Conservation (phyloP, 805 yeast genomes). For the Phaffomyces thermotolerans region DNA sequence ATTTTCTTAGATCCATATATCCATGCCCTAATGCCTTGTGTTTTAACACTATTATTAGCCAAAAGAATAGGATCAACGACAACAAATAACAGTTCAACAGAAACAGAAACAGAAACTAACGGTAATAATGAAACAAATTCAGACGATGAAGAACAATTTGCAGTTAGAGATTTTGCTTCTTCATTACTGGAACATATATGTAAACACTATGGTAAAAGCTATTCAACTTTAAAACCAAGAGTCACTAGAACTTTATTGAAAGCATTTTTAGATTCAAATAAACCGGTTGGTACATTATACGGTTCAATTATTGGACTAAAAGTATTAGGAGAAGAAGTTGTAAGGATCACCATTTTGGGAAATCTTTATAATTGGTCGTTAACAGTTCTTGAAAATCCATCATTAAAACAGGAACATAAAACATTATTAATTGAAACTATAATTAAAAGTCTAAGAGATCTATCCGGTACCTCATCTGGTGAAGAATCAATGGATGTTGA, state of each 20-base stretch:
- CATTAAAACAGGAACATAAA: conserved; percentile 36
- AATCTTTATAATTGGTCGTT: conserved; percentile 77
- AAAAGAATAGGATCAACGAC: conserved; percentile 61
- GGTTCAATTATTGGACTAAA: conserved; percentile 85
- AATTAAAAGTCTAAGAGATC: conserved; percentile 46
- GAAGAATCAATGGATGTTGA: conserved; percentile 31
- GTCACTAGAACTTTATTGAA: conserved; percentile 88
- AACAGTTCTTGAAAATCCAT: conserved; percentile 38
- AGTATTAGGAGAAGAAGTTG: conserved; percentile 81
- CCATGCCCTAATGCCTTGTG: conserved; percentile 95
- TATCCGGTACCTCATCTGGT: conserved; percentile 28
- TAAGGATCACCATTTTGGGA: conserved; percentile 76
- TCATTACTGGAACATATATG: conserved; percentile 75
- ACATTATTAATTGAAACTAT: conserved; percentile 41
- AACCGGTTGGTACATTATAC: conserved; percentile 83
- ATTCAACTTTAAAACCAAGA: conserved; percentile 85
- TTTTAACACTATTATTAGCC: conserved; percentile 81
- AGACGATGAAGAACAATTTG: conserved; percentile 30
- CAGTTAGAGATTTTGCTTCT: conserved; percentile 84
- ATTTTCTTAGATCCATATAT: conserved; percentile 91
- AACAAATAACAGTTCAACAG: conserved; percentile 14
- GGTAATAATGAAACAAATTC: neutral
- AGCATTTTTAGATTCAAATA: conserved; percentile 79
- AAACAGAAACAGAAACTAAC: neutral
- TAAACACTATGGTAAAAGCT: conserved; percentile 71